These are phyloP conservation scores for Schizophyllum amplum DNA, from an alignment of 1,284 basidiomycete species.

Conservation along the genomic window DNA sequence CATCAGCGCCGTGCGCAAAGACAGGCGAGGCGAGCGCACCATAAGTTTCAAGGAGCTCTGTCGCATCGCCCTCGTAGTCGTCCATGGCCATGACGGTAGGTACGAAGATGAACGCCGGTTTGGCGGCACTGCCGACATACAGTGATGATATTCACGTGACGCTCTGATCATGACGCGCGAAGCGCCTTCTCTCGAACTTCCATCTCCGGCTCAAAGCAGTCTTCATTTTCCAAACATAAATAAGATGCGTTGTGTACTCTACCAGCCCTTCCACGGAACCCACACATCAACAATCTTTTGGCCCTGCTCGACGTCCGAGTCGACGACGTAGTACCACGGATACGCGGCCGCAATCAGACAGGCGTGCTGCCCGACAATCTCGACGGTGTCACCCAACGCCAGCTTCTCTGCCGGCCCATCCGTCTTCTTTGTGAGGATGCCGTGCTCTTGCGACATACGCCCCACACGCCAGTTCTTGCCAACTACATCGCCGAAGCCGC, in stretches of 20 bases:
- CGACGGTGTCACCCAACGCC: constrained; percentile 51
- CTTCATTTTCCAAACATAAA: too few species aligned
- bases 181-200: too few species aligned
- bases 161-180: background rate
- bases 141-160: background rate
- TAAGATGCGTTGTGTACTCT: constrained; percentile 6
- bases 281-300: constrained; percentile 72
- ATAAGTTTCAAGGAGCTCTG: constrained; percentile 89
- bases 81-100: constrained; percentile 37
- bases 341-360: constrained; percentile 73
- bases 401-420: constrained; percentile 27
- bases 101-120: background rate
- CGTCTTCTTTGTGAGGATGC: constrained; percentile 40
- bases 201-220: too few species aligned
- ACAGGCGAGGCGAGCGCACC: constrained; percentile 38
- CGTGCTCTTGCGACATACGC: constrained; percentile 78
- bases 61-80: constrained; percentile 70
- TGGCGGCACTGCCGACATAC: background rate
- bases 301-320: constrained; percentile 40
- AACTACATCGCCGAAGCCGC: constrained; percentile 66
- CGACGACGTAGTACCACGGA: constrained; percentile 79
- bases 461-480: constrained; percentile 65
- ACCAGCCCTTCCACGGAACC: constrained; percentile 92
- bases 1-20: constrained; percentile 12
- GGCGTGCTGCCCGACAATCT: constrained; percentile 70